Conservation (phyloP, 2,329 filamentous ascomycete species). For the Xylaria sp. region DNA sequence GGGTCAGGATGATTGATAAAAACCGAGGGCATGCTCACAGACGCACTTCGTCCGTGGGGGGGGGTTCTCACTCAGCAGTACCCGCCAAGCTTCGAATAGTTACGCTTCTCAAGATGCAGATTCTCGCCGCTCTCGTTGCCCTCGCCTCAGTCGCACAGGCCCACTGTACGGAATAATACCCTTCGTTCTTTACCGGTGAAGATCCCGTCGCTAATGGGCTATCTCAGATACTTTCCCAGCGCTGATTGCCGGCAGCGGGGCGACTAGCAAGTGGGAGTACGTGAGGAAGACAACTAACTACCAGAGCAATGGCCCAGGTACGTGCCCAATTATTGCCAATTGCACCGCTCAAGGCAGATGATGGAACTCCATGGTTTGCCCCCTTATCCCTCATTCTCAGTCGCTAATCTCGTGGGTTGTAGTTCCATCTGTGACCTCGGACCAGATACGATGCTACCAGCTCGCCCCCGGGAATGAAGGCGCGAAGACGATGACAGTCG, state of each 20-base stretch:
- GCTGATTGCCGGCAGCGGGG: constrained; percentile 49
- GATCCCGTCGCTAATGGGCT: constrained; percentile 25
- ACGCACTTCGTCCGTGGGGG: background rate
- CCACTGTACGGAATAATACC: constrained; percentile 54
- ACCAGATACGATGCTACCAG: constrained; percentile 64
- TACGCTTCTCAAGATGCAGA: constrained; percentile 43
- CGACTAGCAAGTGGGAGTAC: constrained; percentile 58
- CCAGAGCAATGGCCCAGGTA: constrained; percentile 59
- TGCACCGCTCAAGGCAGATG: background rate
- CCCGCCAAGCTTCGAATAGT: background rate
- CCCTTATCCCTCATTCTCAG: background rate
- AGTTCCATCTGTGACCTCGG: constrained; percentile 60
- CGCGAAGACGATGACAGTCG: constrained; percentile 55
- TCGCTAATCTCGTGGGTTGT: constrained; percentile 22
- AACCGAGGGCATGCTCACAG: background rate
- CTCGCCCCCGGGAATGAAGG: constrained; percentile 55
- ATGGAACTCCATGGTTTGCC: background rate
- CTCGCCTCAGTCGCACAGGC: constrained; percentile 50
- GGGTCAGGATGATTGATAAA: constrained; percentile 13
- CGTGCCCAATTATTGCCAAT: constrained; percentile 13
- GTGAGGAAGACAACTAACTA: constrained; percentile 62
- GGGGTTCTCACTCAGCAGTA: constrained; percentile 17
- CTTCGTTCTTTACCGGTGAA: background rate
- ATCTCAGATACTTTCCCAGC: constrained; percentile 56
- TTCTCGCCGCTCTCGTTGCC: constrained; percentile 42